A percentile compares a stretch with the other conserved stretches of the same genome.
phyloP scores from a whole-genome alignment of 495 filamentous ascomycete genomes.

The Rostrohypoxylon terebratum region DNA sequence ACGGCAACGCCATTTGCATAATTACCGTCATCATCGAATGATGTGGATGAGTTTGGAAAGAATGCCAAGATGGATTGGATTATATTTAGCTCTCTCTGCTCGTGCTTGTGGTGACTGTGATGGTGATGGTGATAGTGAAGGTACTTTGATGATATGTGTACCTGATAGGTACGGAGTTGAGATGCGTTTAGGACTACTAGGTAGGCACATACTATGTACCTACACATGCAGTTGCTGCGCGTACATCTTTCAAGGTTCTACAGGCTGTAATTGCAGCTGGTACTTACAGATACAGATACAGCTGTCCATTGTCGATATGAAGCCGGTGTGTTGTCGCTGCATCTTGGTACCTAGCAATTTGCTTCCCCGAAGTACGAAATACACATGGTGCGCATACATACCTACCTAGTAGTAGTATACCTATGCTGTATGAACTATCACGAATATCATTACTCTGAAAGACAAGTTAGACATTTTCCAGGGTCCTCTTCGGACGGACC shows the following conservation, averaged over 20 bases:
- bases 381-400: background rate
- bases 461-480: conserved; percentile 12
- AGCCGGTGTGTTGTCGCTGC: conserved; percentile 20
- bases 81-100: background rate
- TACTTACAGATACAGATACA: background rate
- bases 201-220: too few relatives aligned
- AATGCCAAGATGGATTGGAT: conserved; percentile 34
- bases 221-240: background rate
- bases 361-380: conserved; percentile 15
- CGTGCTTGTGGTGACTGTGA: background rate
- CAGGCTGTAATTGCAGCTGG: background rate
- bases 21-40: conserved; percentile 44
- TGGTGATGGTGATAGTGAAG: conserved; percentile 13
- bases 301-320: background rate
- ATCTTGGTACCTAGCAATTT: conserved; percentile 14
- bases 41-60: conserved; percentile 34
- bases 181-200: too few relatives aligned
- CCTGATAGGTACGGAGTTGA: background rate
- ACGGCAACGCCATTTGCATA: conserved; percentile 39
- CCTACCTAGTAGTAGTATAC: too few relatives aligned
- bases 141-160: conserved; percentile 16
- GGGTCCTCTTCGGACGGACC: conserved; percentile 4
- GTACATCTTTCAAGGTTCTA: background rate
- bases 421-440: conserved; percentile 22
- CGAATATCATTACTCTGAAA: conserved; percentile 38